These are phyloP conservation scores for Citrullus colocynthis DNA, from an alignment of 306 rosid genomes.

Conservation along the genomic window DNA sequence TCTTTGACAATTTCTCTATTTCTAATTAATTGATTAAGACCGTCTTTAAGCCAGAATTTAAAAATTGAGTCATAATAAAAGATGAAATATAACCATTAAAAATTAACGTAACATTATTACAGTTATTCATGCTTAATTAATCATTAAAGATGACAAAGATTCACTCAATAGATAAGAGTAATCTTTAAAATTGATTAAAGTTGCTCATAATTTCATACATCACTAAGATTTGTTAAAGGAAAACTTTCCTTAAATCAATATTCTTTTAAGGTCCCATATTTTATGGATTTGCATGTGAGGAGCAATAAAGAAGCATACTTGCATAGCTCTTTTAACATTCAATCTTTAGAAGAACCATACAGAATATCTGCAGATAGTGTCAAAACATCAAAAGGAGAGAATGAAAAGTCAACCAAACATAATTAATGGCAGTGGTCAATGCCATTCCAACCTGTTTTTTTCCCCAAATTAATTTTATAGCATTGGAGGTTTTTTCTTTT, in stretches of 20 bases:
- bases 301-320: slow-evolving; percentile 13
- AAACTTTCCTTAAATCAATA: not conserved
- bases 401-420: slow-evolving; percentile 1
- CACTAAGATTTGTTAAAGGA: not conserved
- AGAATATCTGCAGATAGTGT: not conserved
- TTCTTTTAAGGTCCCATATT: slow-evolving; percentile 3
- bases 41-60: too few species aligned
- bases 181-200: not conserved
- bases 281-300: slow-evolving; percentile 37
- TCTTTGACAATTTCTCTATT: too few species aligned
- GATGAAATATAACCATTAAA: not conserved
- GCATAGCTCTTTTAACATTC: not conserved
- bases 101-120: not conserved
- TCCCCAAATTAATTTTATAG: not conserved
- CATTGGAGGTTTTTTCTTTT: not conserved
- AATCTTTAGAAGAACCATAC: not conserved
- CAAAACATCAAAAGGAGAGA: not conserved
- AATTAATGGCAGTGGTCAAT: not conserved
- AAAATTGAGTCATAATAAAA: too few species aligned
- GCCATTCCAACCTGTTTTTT: not conserved
- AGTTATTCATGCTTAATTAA: not conserved
- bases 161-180: not conserved
- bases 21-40: too few species aligned
- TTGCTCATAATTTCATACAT: not conserved
- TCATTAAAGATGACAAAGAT: not conserved